Evolutionary conservation across 2,329 filamentous ascomycete species (phyloP).

Genomic region (Hymenoscyphus infarciens): DNA sequence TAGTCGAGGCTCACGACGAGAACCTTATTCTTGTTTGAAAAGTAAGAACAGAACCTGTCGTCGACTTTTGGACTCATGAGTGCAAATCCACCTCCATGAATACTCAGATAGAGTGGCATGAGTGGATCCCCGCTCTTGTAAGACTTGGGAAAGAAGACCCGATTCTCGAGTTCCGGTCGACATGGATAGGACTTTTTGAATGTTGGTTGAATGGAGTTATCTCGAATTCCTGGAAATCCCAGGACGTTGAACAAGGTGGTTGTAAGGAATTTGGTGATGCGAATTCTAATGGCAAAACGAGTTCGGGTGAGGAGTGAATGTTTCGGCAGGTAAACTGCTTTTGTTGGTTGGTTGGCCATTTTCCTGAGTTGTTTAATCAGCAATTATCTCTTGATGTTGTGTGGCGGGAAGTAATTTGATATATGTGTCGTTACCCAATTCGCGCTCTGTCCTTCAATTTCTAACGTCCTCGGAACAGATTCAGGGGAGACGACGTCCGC

Average conservation of each 20-base stretch:
- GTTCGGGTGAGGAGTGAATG: constrained; percentile 14
- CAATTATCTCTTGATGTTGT: neutral
- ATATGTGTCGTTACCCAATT: neutral
- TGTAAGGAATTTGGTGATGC: constrained; percentile 16
- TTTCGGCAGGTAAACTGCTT: constrained; percentile 5
- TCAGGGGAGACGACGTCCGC: neutral
- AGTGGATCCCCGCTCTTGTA: constrained; percentile 22
- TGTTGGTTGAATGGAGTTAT: constrained; percentile 22
- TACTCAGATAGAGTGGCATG: constrained; percentile 44
- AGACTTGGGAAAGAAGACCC: constrained; percentile 39
- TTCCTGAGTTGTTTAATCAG: neutral
- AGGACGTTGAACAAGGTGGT: constrained; percentile 13
- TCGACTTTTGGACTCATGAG: constrained; percentile 42
- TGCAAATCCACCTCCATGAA: constrained; percentile 52
- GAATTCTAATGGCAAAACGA: constrained; percentile 12
- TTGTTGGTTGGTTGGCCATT: neutral
- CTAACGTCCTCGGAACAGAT: neutral
- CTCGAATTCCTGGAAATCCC: constrained; percentile 18
- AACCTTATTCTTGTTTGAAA: constrained; percentile 40
- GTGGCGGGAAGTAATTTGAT: neutral
- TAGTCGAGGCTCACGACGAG: constrained; percentile 49
- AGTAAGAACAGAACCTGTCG: constrained; percentile 46
- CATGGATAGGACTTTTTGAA: constrained; percentile 24
- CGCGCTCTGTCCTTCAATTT: neutral
- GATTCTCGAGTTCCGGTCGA: constrained; percentile 27